Base-by-base conservation (phyloP, 2,329 filamentous ascomycete genomes). In the Paraconiothyrium sp. region DNA sequence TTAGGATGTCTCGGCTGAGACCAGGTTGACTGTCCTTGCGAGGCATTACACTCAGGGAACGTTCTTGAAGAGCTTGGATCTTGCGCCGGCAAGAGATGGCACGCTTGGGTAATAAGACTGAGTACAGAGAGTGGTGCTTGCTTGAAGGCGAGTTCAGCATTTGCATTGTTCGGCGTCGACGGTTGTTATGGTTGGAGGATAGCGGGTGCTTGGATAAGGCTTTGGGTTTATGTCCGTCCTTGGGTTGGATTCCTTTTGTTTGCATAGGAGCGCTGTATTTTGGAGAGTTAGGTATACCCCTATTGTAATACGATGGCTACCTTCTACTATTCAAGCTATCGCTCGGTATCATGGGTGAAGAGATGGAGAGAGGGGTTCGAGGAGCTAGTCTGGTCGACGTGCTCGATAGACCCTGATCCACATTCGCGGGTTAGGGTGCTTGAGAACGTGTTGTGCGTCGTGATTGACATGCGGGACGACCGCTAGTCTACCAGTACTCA, bases 241-340 rank as follows among this genome's bases (percentile, higher is more conserved):
- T 48, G 41, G 54, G 22, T 56, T 48, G 24, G 41, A 46, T 55
- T 22, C 11, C 27, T 34, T 27, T 24, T 13, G n/a, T 49, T 39
- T 27, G 41, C 35, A 37, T 56, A 43, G 34, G 52, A 30, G 32
- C n/a, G 30, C 37, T 51, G 30, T 20, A 32, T 27, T 50, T n/a
- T 9, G 35, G 30, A 30, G 43, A 47, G 54, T 43, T 37, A 56
- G 43, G 41, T 56, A 48, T 56, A 56, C 54, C 54, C 52, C 43
- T 56, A 37, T 56, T 56, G 51, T 56, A 56, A 56, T 56, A 56
- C 54, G 24, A 56, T 14, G 22, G 20, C 32, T 46, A 16, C 43
- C 39, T 54, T 54, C 51, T 54, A 34, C 22, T 24, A n/a, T 22
- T 24, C 6, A 9, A 9, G 4, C 27, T 30, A 30, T 6, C 27